These are phyloP conservation scores for Xylariomycetidae sp. DNA, from an alignment of 2,329 filamentous ascomycete genomes.

Conservation along the genomic window DNA sequence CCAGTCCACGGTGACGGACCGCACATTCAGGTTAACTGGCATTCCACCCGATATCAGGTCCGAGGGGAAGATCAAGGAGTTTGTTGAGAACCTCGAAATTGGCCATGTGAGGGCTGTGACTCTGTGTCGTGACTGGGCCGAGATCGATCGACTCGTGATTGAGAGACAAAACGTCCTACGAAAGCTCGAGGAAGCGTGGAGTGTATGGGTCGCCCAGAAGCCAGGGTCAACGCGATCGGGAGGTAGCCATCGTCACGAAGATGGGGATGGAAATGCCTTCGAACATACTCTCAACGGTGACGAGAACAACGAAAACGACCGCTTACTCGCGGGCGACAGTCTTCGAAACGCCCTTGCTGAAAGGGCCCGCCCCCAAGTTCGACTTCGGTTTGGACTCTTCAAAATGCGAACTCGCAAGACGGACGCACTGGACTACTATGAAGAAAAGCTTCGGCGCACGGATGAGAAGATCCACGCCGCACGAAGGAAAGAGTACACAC, in stretches of 20 bases:
- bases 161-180: conserved; percentile 61
- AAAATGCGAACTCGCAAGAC: conserved; percentile 67
- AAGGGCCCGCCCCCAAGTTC: conserved; percentile 59
- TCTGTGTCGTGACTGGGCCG: conserved; percentile 80
- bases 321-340: conserved; percentile 49
- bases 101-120: conserved; percentile 86
- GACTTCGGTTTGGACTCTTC: conserved; percentile 74
- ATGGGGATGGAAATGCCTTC: conserved; percentile 25
- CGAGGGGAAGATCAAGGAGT: conserved; percentile 76
- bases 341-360: conserved; percentile 36
- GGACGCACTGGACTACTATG: conserved; percentile 92
- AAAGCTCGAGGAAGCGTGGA: conserved; percentile 80
- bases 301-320: conserved; percentile 51
- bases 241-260: conserved; percentile 3
- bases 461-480: conserved; percentile 70
- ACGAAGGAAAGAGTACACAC: conserved; percentile 68
- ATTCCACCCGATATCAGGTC: conserved; percentile 76
- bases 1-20: conserved; percentile 92
- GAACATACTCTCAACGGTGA: conserved; percentile 35
- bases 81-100: conserved; percentile 83
- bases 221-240: conserved; percentile 26
- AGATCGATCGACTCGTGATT: conserved; percentile 70
- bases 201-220: conserved; percentile 63
- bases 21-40: conserved; percentile 86
- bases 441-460: conserved; percentile 73